Evolutionary conservation across 305 asterid species (phyloP).

Genomic region (Rubia occidens): DNA sequence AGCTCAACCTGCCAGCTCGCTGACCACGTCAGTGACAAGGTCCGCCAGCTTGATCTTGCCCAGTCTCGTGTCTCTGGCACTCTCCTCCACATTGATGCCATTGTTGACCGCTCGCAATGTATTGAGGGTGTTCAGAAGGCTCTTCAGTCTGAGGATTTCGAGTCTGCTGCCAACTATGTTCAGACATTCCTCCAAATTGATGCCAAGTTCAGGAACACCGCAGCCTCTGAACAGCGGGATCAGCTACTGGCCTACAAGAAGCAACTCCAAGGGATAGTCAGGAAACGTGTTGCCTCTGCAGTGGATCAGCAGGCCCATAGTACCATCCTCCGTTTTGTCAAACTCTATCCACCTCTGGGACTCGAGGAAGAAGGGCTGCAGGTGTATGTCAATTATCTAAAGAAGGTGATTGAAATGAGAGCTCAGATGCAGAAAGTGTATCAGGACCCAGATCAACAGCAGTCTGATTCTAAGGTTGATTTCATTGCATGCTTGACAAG

Average conservation of each 20-base stretch:
- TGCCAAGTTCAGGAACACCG: slow-evolving; percentile 50
- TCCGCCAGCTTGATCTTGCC: slow-evolving; percentile 83
- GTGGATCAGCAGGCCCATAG: slow-evolving; percentile 80
- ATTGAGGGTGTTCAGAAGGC: slow-evolving; percentile 72
- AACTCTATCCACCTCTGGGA: slow-evolving; percentile 64
- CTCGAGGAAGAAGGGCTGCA: slow-evolving; percentile 84
- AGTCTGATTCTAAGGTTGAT: slow-evolving; percentile 26
- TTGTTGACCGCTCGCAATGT: slow-evolving; percentile 61
- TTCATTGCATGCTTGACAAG: slow-evolving; percentile 64
- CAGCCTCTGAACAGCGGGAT: slow-evolving; percentile 53
- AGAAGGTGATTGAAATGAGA: slow-evolving; percentile 60
- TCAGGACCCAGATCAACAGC: slow-evolving; percentile 2
- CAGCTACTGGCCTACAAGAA: slow-evolving; percentile 64
- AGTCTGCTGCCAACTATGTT: slow-evolving; percentile 60
- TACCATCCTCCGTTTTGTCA: slow-evolving; percentile 60
- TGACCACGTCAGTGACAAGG: slow-evolving; percentile 77
- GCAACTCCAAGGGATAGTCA: slow-evolving; percentile 71
- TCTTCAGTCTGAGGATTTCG: slow-evolving; percentile 64
- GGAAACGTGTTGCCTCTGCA: slow-evolving; percentile 48
- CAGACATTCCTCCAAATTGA: slow-evolving; percentile 76
- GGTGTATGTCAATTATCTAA: slow-evolving; percentile 58
- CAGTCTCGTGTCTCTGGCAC: slow-evolving; percentile 82
- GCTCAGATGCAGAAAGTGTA: slow-evolving; percentile 49
- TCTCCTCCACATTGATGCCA: slow-evolving; percentile 63
- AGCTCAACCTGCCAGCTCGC: slow-evolving; percentile 70